Base-by-base conservation (phyloP, 1,284 basidiomycete species). In the Ustilago sp. region DNA sequence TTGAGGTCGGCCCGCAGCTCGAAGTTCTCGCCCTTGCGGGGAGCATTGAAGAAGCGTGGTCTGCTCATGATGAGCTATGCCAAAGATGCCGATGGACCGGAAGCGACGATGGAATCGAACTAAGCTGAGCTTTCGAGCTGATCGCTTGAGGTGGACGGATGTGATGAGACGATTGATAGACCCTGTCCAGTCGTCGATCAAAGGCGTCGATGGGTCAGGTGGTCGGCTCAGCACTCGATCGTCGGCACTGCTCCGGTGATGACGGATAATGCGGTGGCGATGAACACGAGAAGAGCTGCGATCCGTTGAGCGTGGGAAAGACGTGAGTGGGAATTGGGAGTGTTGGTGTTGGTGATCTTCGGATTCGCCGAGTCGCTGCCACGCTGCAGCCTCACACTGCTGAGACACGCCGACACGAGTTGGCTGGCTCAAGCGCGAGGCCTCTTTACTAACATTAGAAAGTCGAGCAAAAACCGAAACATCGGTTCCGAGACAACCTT, bases 1-100 rank as follows among this genome's bases (percentile, higher is more conserved):
- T 99, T 98, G 84, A 99, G 69, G 60, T 85, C 83, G 12, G 82
- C 80, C 17, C 81, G 74, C 39, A 85, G 59, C 66, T 85, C 83
- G 61, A 80, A 83, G 73, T 80, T 84, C 75, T 85, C 83, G 55
- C 83, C 85, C 70, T 86, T 86, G 57, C 84, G 81, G 43, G 82
- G 83, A 63, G 84, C 83, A 28, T 80, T 84, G 74, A 86, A 86
- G 78, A 85, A 86, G 61, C 85, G 79, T 38, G 85, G 85, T 19
- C 84, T 74, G 38, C 77, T 79, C 84, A 85, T 85, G 57, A 2
- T 47, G 57, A 50, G 61, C 53, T 60, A 63, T 38, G 52, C 6
- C 34, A 38, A 17, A 3, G 32, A 12, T 34, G 8, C 51, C 28
- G 11, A 28, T n/a, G 41, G 53, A 34, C 17, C 23, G 19, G 15